Evolutionary conservation across 1,139 yeast species (phyloP).

Genomic region (Yamadazyma membranifaciens): DNA sequence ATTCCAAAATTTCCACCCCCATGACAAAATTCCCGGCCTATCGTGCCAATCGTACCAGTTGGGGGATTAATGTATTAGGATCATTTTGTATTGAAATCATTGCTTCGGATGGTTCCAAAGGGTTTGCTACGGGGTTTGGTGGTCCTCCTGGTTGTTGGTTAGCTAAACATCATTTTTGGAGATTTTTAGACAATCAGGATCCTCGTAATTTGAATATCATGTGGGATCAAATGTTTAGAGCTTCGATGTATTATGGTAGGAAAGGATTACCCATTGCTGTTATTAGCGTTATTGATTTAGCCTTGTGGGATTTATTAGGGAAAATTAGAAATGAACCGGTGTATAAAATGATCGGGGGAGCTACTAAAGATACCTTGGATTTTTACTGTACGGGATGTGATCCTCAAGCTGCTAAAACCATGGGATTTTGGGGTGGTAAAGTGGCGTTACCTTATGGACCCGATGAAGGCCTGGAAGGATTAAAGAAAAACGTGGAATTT

Average conservation of each 20-base stretch:
- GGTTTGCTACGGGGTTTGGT: conserved; percentile 53
- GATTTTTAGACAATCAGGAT: conserved; percentile 44
- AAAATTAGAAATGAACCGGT: conserved; percentile 49
- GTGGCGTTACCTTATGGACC: conserved; percentile 51
- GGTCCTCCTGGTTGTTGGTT: conserved; percentile 53
- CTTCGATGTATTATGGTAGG: conserved; percentile 50
- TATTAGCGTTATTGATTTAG: conserved; percentile 45
- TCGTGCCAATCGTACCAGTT: conserved; percentile 40
- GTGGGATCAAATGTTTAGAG: conserved; percentile 49
- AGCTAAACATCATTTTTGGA: conserved; percentile 41
- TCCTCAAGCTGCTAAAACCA: conserved; percentile 43
- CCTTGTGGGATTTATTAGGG: conserved; percentile 49
- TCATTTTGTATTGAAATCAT: conserved; percentile 48
- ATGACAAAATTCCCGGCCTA: conserved; percentile 47
- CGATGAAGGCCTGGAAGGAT: conserved; percentile 46
- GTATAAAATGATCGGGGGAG: conserved; percentile 50
- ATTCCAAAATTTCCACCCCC: conserved; percentile 44
- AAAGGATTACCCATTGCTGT: conserved; percentile 48
- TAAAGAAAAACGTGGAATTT: conserved; percentile 44
- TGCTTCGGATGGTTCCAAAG: conserved; percentile 46
- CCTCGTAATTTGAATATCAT: conserved; percentile 43
- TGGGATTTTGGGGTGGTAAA: conserved; percentile 53
- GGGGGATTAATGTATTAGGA: conserved; percentile 53
- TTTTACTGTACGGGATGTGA: conserved; percentile 49
- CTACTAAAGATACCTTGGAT: conserved; percentile 40